A percentile compares a stretch with the other conserved stretches of the same genome.
phyloP scores from a whole-genome alignment of 2,329 filamentous ascomycete species.

The Hypoxylon rubiginosum region DNA sequence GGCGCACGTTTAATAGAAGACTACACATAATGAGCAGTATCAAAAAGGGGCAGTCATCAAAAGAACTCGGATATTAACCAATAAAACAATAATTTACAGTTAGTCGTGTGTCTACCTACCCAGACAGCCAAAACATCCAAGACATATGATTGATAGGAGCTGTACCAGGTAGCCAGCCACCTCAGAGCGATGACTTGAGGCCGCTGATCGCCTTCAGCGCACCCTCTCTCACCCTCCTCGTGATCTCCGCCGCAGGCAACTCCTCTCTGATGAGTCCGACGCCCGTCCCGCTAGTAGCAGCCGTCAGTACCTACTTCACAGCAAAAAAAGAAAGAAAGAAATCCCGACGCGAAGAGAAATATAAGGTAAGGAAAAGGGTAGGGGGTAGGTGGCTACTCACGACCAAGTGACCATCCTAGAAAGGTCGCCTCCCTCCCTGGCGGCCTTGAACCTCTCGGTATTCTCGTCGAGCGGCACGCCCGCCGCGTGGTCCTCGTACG shows the following conservation, averaged over 20 bases:
- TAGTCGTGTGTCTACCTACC: no score
- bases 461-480: conserved; percentile 51
- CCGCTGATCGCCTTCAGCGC: conserved; percentile 43
- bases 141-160: no score
- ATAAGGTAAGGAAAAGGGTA: background rate
- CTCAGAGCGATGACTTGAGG: conserved; percentile 24
- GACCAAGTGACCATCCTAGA: conserved; percentile 52
- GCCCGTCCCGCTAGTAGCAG: conserved; percentile 45
- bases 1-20: no score
- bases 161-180: no score
- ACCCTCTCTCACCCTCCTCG: conserved; percentile 44
- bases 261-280: conserved; percentile 48
- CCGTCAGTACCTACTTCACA: conserved; percentile 2
- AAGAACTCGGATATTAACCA: no score
- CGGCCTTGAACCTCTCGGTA: conserved; percentile 41
- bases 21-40: no score
- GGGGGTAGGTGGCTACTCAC: no score
- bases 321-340: no score
- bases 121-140: no score
- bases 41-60: no score
- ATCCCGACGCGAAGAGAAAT: background rate
- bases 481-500: conserved; percentile 44
- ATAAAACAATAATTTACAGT: no score
- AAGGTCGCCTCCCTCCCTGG: conserved; percentile 45
- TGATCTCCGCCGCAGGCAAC: conserved; percentile 49